Conservation (phyloP, 495 filamentous ascomycete species). For the Pyrenula massariospora region DNA sequence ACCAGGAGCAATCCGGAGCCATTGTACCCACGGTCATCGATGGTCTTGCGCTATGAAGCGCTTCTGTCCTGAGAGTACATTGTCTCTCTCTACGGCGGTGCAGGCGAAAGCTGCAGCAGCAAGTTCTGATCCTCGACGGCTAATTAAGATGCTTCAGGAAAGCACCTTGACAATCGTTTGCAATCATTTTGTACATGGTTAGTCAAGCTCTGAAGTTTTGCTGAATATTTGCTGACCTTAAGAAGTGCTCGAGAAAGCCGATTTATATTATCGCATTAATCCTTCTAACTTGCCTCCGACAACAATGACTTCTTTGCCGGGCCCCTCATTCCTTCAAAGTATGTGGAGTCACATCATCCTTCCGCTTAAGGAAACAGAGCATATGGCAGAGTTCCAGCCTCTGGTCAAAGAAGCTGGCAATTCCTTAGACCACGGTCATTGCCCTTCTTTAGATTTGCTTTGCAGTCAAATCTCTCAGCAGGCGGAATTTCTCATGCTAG, state of each 20-base stretch:
- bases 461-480: not conserved
- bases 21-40: not conserved
- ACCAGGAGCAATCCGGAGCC: not conserved
- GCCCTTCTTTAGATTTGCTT: not conserved
- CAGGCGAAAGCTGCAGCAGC: not conserved
- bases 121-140: not conserved
- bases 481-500: not conserved
- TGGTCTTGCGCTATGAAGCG: not conserved
- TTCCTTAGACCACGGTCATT: not conserved
- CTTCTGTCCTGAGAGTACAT: not conserved
- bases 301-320: not conserved
- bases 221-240: no score
- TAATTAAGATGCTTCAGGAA: not conserved
- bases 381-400: not conserved
- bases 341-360: not conserved
- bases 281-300: not conserved
- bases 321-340: not conserved
- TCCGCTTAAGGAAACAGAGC: not conserved
- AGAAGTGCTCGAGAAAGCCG: not conserved
- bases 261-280: not conserved
- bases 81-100: not conserved
- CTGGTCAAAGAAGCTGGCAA: not conserved
- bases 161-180: not conserved
- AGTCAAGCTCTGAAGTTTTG: no score
- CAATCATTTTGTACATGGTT: not conserved